These are phyloP conservation scores for Botrytis elliptica DNA, from an alignment of 2,329 filamentous ascomycete genomes.

Conservation along the genomic window DNA sequence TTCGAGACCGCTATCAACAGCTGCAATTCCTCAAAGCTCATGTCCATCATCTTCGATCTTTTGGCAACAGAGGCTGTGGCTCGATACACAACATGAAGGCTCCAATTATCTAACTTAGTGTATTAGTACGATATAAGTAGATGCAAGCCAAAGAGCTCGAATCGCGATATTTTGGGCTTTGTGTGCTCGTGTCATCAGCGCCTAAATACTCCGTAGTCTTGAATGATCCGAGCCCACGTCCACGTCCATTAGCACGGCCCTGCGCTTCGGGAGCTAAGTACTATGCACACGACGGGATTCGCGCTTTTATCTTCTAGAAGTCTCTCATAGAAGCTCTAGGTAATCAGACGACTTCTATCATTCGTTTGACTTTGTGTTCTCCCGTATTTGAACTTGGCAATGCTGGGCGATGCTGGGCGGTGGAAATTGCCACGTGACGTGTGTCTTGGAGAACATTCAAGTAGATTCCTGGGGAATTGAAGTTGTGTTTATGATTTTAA, in stretches of 20 bases:
- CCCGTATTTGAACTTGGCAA: neutral
- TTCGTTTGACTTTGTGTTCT: neutral
- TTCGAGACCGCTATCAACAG: neutral
- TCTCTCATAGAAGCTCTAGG: neutral
- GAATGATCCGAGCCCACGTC: neutral
- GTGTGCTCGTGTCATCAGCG: neutral
- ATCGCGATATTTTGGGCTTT: neutral
- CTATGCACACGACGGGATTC: neutral
- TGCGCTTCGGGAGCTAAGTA: neutral
- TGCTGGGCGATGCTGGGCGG: constrained; percentile 5
- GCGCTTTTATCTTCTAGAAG: neutral
- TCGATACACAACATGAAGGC: neutral
- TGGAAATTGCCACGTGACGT: neutral
- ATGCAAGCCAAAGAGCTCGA: neutral
- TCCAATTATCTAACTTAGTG: neutral
- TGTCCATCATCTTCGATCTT: neutral
- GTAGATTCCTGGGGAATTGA: neutral
- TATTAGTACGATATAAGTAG: neutral
- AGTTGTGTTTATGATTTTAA: neutral
- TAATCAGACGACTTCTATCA: neutral
- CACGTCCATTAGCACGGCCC: neutral
- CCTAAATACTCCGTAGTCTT: neutral
- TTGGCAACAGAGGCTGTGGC: neutral
- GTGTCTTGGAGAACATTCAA: neutral
- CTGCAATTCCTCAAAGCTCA: neutral